Percentiles rank a stretch among this genome's conserved stretches.
phyloP scores from a whole-genome alignment of 768 basidiomycete genomes.

The Boletus pseudopeckii region DNA sequence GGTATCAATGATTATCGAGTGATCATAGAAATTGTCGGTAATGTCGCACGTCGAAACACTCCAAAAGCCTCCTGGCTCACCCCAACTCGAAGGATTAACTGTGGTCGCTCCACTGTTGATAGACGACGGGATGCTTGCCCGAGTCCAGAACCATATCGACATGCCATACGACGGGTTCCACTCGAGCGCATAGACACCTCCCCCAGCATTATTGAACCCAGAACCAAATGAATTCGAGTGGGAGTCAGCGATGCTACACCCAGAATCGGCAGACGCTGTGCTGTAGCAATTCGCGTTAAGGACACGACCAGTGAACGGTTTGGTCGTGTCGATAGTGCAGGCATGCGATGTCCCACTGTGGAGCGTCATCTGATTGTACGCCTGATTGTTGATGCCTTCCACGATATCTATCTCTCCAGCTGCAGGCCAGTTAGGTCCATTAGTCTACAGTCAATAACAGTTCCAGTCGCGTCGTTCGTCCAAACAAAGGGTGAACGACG shows the following conservation, averaged over 20 bases:
- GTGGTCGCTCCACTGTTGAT: slow-evolving; percentile 33
- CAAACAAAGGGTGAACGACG: slow-evolving; percentile 10
- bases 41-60: slow-evolving; percentile 48
- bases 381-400: slow-evolving; percentile 63
- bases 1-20: slow-evolving; percentile 41
- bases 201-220: slow-evolving; percentile 32
- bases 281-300: slow-evolving; percentile 38
- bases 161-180: slow-evolving; percentile 48
- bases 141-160: slow-evolving; percentile 53
- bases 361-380: slow-evolving; percentile 60
- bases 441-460: slow-evolving; percentile 26
- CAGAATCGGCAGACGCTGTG: slow-evolving; percentile 38
- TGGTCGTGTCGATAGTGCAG: slow-evolving; percentile 20
- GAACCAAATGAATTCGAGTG: slow-evolving; percentile 38
- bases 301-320: slow-evolving; percentile 21
- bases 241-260: slow-evolving; percentile 45
- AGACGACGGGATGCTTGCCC: slow-evolving; percentile 48
- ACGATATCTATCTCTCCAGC: slow-evolving; percentile 69
- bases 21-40: slow-evolving; percentile 45
- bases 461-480: background rate
- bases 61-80: slow-evolving; percentile 50
- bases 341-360: slow-evolving; percentile 49
- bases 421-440: slow-evolving; percentile 52
- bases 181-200: slow-evolving; percentile 57
- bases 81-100: slow-evolving; percentile 50